phyloP scores from a whole-genome alignment of 2,329 filamentous ascomycete species.

The Microdochium paspali region DNA sequence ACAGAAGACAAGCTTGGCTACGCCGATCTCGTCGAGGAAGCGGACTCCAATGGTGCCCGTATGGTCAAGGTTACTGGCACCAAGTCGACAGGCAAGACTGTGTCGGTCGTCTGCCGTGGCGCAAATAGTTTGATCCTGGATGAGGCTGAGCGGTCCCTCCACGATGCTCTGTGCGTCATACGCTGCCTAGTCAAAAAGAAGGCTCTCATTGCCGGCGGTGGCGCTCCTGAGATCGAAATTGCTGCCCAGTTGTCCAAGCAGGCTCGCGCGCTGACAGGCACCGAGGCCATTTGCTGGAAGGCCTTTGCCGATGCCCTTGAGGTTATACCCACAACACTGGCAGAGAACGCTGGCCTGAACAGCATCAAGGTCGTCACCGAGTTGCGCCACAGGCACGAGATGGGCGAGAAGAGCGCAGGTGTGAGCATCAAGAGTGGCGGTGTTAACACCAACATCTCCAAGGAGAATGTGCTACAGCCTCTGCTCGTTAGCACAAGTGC shows the following conservation, averaged over 20 bases:
- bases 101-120: conserved; percentile 88
- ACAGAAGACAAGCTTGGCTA: conserved; percentile 95
- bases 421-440: conserved; percentile 97
- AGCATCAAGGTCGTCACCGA: conserved; percentile 98
- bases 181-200: conserved; percentile 98
- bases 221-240: conserved; percentile 94
- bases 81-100: conserved; percentile 74
- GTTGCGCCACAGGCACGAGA: conserved; percentile 84
- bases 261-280: conserved; percentile 75
- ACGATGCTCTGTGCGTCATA: conserved; percentile 96
- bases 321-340: conserved; percentile 90
- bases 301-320: conserved; percentile 97
- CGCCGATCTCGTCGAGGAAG: conserved; percentile 89
- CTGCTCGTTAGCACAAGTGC: conserved; percentile 94
- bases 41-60: conserved; percentile 75
- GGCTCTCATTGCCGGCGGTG: conserved; percentile 94
- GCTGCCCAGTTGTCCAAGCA: conserved; percentile 77
- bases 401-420: conserved; percentile 90
- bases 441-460: conserved; percentile 92
- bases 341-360: conserved; percentile 95
- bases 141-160: conserved; percentile 91
- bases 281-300: conserved; percentile 98
- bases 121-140: conserved; percentile 92
- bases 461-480: conserved; percentile 94
- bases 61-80: conserved; percentile 95